A percentile compares a stretch with the other conserved stretches of the same genome.
Conservation (phyloP, 106 monocot species). For the Dioscorea alata region DNA sequence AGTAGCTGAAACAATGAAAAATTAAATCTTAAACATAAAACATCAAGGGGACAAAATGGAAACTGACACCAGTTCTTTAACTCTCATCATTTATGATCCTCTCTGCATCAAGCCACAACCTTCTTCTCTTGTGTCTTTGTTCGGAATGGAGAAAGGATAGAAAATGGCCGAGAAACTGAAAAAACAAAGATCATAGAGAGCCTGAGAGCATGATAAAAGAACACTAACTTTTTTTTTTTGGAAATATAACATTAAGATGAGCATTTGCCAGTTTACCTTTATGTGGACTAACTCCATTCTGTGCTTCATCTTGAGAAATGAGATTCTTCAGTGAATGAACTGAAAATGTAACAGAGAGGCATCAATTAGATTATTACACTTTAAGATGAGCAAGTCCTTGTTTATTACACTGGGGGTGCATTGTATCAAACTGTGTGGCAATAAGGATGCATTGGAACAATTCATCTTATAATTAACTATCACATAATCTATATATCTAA, state of each 20-base stretch:
- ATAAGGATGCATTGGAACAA: too few relatives aligned
- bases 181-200: neutral
- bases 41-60: neutral
- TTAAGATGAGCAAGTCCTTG: too few relatives aligned
- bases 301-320: slow-evolving; percentile 64
- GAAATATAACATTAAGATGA: neutral
- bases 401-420: too few relatives aligned
- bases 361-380: neutral
- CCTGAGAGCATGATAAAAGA: too few relatives aligned
- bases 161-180: slow-evolving; percentile 50
- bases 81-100: neutral
- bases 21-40: neutral
- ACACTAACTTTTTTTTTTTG: too few relatives aligned
- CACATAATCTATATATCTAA: too few relatives aligned
- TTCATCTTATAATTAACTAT: too few relatives aligned
- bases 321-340: slow-evolving; percentile 64
- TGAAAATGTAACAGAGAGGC: slow-evolving; percentile 14
- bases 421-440: too few relatives aligned
- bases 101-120: slow-evolving; percentile 8
- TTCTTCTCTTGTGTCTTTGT: slow-evolving; percentile 50
- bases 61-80: neutral
- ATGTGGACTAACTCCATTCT: slow-evolving; percentile 22
- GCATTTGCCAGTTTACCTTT: slow-evolving; percentile 37
- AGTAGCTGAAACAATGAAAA: too few relatives aligned
- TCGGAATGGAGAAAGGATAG: slow-evolving; percentile 57